Conservation (phyloP, 148 eudicot species). For the Nyssa sinensis region DNA sequence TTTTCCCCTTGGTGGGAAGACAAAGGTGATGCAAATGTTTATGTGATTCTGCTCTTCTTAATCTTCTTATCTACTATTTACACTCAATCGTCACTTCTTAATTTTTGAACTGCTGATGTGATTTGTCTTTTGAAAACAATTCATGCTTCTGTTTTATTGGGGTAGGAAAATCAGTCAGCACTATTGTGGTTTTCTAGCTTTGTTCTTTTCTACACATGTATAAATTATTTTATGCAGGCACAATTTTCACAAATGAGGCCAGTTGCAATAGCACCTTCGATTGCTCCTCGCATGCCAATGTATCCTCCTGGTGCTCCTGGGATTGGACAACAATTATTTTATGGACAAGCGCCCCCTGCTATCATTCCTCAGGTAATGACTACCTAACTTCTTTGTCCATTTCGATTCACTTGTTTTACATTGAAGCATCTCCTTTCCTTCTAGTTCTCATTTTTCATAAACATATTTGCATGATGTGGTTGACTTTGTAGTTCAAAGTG, state of each 20-base stretch:
- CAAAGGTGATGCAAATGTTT: background rate
- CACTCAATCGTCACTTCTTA: background rate
- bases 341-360: slow-evolving; percentile 75
- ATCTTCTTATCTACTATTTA: background rate
- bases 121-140: background rate
- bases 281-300: slow-evolving; percentile 85
- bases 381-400: background rate
- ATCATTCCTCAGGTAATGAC: slow-evolving; percentile 66
- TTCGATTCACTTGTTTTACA: background rate
- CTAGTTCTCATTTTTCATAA: background rate
- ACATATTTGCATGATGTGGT: background rate
- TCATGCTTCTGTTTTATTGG: background rate
- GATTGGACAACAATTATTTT: slow-evolving; percentile 78
- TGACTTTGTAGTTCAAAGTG: too few relatives aligned
- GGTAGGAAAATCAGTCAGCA: background rate
- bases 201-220: background rate
- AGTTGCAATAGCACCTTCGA: slow-evolving; percentile 60
- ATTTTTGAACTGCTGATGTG: background rate
- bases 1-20: background rate
- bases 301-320: slow-evolving; percentile 90
- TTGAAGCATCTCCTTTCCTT: background rate
- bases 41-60: background rate
- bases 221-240: slow-evolving; percentile 43
- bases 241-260: slow-evolving; percentile 92
- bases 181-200: background rate